A percentile compares a stretch with the other conserved stretches of the same genome.
Conservation (phyloP, 306 rosid species). For the Sesbania bispinosa region DNA sequence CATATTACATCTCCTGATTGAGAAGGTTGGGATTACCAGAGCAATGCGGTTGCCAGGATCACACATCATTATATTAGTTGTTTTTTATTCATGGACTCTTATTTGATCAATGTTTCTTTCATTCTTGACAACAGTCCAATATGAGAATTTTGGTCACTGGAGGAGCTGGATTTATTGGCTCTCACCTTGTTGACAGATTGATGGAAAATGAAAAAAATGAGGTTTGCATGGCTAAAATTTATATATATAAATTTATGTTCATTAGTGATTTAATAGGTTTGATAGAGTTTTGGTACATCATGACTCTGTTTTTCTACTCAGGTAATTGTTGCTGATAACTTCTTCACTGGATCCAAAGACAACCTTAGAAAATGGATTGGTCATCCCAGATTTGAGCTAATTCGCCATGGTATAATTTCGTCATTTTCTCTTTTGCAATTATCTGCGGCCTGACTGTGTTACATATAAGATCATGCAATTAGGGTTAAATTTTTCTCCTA, state of each 20-base stretch:
- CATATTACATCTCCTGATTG: not conserved
- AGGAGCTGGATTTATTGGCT: slow-evolving; percentile 87
- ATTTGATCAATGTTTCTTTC: not conserved
- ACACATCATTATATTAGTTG: not conserved
- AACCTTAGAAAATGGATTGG: slow-evolving; percentile 79
- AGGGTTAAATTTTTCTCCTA: not conserved
- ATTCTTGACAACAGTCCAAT: slow-evolving; percentile 48
- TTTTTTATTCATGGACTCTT: not conserved
- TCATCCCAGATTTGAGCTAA: slow-evolving; percentile 81
- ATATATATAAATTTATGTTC: not conserved
- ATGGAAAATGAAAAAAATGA: slow-evolving; percentile 81
- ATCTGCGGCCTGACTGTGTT: not conserved
- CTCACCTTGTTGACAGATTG: slow-evolving; percentile 74
- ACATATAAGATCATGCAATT: not conserved
- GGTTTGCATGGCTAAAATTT: slow-evolving; percentile 39
- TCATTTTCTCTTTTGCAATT: not conserved
- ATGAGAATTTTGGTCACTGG: slow-evolving; percentile 77
- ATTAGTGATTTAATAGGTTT: slow-evolving; percentile 1
- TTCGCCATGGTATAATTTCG: slow-evolving; percentile 64
- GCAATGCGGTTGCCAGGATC: not conserved
- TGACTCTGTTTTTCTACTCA: slow-evolving; percentile 24
- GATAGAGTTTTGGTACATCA: not conserved
- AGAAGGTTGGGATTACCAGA: not conserved
- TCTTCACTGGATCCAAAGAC: slow-evolving; percentile 79
- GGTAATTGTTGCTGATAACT: slow-evolving; percentile 80